Base-by-base conservation (phyloP, 371 early-diverging fungal genomes). In the Apophysomyces variabilis region DNA sequence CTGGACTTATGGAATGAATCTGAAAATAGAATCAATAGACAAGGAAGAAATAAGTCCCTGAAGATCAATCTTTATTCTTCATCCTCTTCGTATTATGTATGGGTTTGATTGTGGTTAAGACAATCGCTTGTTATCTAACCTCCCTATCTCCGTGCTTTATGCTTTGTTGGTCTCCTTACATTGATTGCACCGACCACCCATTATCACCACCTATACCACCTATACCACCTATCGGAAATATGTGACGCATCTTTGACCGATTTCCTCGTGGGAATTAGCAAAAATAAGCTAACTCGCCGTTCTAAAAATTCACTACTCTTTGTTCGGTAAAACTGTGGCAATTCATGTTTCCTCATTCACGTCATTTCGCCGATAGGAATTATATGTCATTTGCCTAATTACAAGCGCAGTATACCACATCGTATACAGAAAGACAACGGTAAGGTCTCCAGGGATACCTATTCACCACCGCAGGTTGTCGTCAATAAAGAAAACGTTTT, bases 121-220 rank as follows among this genome's bases (percentile, higher is more conserved):
- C n/a, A 18, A 21, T 21, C n/a, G 18, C 16, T 47, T 14, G 9
- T 47, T 47, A 47, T 47, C 16, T 16, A 50, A 50, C 21, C 54
- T 50, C 54, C 54, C 54, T 50, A 50, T 50, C 21, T 50, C n/a
- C 21, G 54, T 50, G 54, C 21, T 26, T 26, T 50, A 50, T 50
- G 54, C 54, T 50, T 50, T 50, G 54, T 50, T 21, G 9, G 54
- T 8, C 54, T 50, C 54, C 54, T 50, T 50, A 50, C 54, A n/a
- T 26, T 50, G 54, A 26, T 26, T 26, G 32, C 32, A 26, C 32
- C 32, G 21, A 50, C 54, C 54, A 26, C 16, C 54, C 54, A 50
- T 26, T 26, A 50, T 26, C 54, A 7, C n/a, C n/a, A 8, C 21
- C n/a, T 21, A 50, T 50, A 7, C n/a, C n/a, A 8, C 21, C n/a